Conservation (phyloP, 2,329 filamentous ascomycete species). For the Penicillium sp. region DNA sequence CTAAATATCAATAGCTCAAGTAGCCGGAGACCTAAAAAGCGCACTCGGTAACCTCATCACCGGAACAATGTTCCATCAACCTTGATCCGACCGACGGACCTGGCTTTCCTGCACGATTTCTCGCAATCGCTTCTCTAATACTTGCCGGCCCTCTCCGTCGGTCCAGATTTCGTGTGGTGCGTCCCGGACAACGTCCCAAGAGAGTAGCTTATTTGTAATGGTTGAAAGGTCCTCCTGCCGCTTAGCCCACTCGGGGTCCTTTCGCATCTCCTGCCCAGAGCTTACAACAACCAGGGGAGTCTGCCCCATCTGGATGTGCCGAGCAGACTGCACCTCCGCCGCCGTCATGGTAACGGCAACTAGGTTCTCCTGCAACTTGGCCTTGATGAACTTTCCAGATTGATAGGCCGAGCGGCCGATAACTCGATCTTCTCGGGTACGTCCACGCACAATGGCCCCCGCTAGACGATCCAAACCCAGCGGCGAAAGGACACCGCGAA, state of each 20-base stretch:
- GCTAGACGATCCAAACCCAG: constrained; percentile 78
- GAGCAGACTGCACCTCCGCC: constrained; percentile 75
- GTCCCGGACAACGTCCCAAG: constrained; percentile 83
- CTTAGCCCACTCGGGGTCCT: constrained; percentile 70
- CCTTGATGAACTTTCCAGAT: constrained; percentile 79
- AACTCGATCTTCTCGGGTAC: constrained; percentile 77
- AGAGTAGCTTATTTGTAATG: constrained; percentile 72
- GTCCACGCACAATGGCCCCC: constrained; percentile 78
- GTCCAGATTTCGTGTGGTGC: constrained; percentile 87
- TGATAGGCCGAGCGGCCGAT: constrained; percentile 79
- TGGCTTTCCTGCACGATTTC: constrained; percentile 56
- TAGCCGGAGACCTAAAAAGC: no score
- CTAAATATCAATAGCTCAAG: background rate
- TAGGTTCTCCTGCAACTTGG: constrained; percentile 87
- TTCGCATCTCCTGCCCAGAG: constrained; percentile 69
- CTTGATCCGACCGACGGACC: background rate
- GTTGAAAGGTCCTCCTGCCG: constrained; percentile 82
- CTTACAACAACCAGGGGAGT: constrained; percentile 79
- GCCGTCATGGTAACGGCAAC: constrained; percentile 81
- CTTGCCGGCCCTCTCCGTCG: constrained; percentile 66
- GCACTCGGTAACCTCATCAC: background rate
- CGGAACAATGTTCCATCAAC: background rate
- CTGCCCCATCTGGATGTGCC: constrained; percentile 73
- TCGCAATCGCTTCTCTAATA: constrained; percentile 75
- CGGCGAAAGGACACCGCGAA: constrained; percentile 79